Base-by-base conservation (phyloP, 2,329 filamentous ascomycete genomes). In the Knufia petricola region DNA sequence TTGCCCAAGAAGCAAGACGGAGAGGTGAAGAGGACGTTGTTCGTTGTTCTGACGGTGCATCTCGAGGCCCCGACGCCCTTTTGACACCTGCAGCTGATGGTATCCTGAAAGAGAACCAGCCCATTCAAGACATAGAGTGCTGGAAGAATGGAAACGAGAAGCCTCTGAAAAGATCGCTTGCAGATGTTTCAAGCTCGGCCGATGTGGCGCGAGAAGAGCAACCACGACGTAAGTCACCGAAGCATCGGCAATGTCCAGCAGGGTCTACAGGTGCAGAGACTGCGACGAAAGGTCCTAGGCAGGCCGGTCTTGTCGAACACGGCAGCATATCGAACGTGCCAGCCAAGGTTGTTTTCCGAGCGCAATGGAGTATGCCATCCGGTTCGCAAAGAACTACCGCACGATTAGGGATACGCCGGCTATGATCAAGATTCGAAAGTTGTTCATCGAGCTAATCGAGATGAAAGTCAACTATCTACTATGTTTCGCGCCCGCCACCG, bases 1-100 rank as follows among this genome's bases (percentile, higher is more conserved):
- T 64, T 9, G 77, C 76, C 2, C 57, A 59, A 15, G 73, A 78
- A 52, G 78, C 79, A 10, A 78, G 75, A 60, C 64, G 64, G 50
- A 63, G 74, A 44, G 76, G 75, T 2, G 75, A 78, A 55, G 76
- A 76, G 57, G 54, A 62, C 53, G 21, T 26, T 13, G 39, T 12
- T 24, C n/a, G 10, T n/a, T 3, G 8, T 10, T 13, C 10, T 10
- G 20, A 19, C n/a, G 15, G 21, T 28, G 13, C 3, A n/a, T 8
- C 17, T 8, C 20, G 9, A 10, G 4, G 7, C 21, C 13, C 6
- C 17, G 24, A 8, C 39, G 17, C 17, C 15, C 10, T 13, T 13
- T 3, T n/a, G n/a, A 7, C 3, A 6, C 4, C 6, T 4, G 26
- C 6, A 2, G 23, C 17, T 8, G 3, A 44, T 34, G 20, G 8